Conservation (phyloP, 2,329 filamentous ascomycete species). For the Chaetomiaceae sp. region DNA sequence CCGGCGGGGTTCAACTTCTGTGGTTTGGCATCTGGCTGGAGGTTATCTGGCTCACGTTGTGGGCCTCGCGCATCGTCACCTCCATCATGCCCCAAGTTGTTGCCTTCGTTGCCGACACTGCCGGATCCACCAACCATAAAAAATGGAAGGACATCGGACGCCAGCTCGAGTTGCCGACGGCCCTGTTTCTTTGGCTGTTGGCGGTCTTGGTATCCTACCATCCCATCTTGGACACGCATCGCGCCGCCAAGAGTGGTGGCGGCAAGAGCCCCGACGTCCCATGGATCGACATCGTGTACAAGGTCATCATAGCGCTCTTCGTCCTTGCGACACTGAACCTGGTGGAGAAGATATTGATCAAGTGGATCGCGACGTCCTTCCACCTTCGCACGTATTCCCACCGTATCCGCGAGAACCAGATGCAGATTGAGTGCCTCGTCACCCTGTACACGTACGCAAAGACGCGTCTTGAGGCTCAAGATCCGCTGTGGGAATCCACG, state of each 20-base stretch:
- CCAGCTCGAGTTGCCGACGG: constrained; percentile 76
- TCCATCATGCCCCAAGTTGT: constrained; percentile 44
- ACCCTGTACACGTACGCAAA: no score
- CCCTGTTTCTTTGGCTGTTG: constrained; percentile 88
- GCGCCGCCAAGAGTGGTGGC: constrained; percentile 38
- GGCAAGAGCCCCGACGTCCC: constrained; percentile 39
- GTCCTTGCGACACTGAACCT: constrained; percentile 75
- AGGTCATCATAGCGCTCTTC: constrained; percentile 80
- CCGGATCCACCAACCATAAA: constrained; percentile 77
- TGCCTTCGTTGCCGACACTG: constrained; percentile 57
- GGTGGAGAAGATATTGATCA: constrained; percentile 86
- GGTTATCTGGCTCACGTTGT: constrained; percentile 85
- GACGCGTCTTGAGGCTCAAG: no score
- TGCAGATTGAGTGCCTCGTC: no score
- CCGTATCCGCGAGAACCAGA: no score
- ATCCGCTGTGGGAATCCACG: no score
- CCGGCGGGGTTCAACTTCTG: constrained; percentile 69
- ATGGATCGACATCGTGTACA: constrained; percentile 78
- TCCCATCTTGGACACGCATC: constrained; percentile 65
- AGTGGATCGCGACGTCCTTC: constrained; percentile 90
- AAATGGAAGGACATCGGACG: constrained; percentile 90
- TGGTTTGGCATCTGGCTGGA: constrained; percentile 98
- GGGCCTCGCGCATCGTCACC: constrained; percentile 60
- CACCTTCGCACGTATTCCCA: constrained; percentile 85
- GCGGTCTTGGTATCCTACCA: constrained; percentile 80